Conservation (phyloP, 306 rosid species). For the Senna tora region DNA sequence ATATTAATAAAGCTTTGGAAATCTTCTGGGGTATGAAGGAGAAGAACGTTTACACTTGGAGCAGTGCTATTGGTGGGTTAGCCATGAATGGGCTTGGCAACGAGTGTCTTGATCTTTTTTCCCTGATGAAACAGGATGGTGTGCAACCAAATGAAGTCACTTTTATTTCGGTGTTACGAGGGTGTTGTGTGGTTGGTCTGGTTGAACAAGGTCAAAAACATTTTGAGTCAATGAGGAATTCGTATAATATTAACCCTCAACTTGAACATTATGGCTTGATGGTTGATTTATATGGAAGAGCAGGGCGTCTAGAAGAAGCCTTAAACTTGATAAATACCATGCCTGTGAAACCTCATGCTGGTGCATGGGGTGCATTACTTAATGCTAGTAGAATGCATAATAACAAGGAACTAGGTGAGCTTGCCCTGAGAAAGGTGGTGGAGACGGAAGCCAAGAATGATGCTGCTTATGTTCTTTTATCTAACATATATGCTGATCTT, state of each 20-base stretch:
- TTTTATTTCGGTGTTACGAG: slow-evolving; percentile 51
- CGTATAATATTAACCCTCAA: slow-evolving; percentile 50
- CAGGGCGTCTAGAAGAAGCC: slow-evolving; percentile 58
- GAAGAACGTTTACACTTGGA: slow-evolving; percentile 60
- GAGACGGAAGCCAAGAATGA: slow-evolving; percentile 56
- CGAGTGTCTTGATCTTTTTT: slow-evolving; percentile 52
- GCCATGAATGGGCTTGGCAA: slow-evolving; percentile 59
- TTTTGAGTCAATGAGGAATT: slow-evolving; percentile 50
- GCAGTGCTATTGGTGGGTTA: slow-evolving; percentile 54
- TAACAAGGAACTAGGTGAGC: slow-evolving; percentile 49
- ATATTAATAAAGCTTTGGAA: slow-evolving; percentile 52
- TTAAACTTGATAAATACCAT: slow-evolving; percentile 49
- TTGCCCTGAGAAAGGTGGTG: slow-evolving; percentile 48
- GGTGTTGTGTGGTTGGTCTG: slow-evolving; percentile 60
- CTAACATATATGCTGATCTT: slow-evolving; percentile 58
- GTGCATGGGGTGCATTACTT: slow-evolving; percentile 64
- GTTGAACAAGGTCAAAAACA: slow-evolving; percentile 52
- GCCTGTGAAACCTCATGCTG: slow-evolving; percentile 58
- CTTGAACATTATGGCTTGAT: slow-evolving; percentile 64
- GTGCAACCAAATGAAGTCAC: slow-evolving; percentile 50
- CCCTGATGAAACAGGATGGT: slow-evolving; percentile 48
- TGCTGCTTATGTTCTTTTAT: slow-evolving; percentile 51
- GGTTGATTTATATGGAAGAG: slow-evolving; percentile 61
- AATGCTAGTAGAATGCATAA: slow-evolving; percentile 57
- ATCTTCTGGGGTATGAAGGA: slow-evolving; percentile 56